phyloP scores from a whole-genome alignment of 768 basidiomycete species.

The Rickenella mellea region DNA sequence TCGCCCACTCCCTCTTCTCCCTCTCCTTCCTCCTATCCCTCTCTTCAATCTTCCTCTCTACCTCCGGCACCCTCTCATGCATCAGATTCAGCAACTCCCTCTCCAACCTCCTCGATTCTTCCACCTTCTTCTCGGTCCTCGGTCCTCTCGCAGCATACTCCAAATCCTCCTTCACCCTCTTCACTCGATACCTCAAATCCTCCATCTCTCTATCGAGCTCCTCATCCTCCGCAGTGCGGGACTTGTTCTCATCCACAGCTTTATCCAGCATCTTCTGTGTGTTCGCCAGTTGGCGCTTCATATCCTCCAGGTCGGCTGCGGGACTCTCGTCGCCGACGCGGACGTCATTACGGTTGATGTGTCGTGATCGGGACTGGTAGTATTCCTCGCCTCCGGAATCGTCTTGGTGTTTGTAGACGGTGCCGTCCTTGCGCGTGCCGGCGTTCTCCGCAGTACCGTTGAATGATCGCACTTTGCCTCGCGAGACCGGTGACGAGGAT shows the following conservation, averaged over 20 bases:
- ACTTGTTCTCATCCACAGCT: constrained; percentile 50
- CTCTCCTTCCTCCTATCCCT: constrained; percentile 66
- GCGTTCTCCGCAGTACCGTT: constrained; percentile 43
- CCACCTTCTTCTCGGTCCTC: constrained; percentile 62
- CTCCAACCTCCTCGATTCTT: constrained; percentile 80
- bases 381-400: constrained; percentile 50
- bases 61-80: constrained; percentile 87
- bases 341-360: constrained; percentile 77
- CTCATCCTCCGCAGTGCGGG: constrained; percentile 73
- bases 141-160: constrained; percentile 79
- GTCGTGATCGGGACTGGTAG: constrained; percentile 75
- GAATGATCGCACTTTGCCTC: constrained; percentile 65
- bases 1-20: constrained; percentile 69
- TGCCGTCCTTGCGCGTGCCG: constrained; percentile 72
- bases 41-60: constrained; percentile 77
- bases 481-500: constrained; percentile 48
- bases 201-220: constrained; percentile 84
- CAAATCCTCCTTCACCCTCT: constrained; percentile 83
- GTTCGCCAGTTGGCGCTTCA: constrained; percentile 74
- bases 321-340: constrained; percentile 64
- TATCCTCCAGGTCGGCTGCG: constrained; percentile 66
- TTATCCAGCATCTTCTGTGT: constrained; percentile 77
- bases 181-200: constrained; percentile 77
- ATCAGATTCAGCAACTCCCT: constrained; percentile 75
- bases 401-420: constrained; percentile 79